Percentiles rank a stretch among this genome's conserved stretches.
phyloP scores from a whole-genome alignment of 192 early-diverging fungal species.

The Borealophlyctis nickersoniae region DNA sequence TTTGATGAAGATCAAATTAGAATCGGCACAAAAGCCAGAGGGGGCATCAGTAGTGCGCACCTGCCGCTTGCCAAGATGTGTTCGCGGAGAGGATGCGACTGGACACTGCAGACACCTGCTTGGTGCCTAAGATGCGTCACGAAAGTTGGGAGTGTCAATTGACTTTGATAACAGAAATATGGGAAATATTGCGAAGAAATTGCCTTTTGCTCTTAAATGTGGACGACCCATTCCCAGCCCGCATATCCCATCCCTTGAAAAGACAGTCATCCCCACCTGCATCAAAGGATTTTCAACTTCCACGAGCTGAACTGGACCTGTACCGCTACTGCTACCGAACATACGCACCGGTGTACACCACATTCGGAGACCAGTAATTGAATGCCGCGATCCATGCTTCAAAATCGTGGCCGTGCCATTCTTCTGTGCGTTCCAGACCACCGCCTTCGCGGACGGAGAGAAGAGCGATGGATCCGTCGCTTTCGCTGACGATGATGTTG shows the following conservation, averaged over 20 bases:
- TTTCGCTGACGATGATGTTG: conserved; percentile 67
- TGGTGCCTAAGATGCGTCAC: conserved; percentile 52
- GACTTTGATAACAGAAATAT: not conserved
- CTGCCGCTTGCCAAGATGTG: conserved; percentile 82
- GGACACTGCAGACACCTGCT: conserved; percentile 91
- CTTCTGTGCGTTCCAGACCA: conserved; percentile 25
- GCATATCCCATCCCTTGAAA: conserved; percentile 85
- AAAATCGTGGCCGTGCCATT: conserved; percentile 82
- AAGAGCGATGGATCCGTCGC: conserved; percentile 67
- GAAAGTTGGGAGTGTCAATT: too few relatives aligned
- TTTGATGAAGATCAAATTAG: conserved; percentile 18
- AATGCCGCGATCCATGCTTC: conserved; percentile 95
- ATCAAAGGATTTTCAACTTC: too few relatives aligned
- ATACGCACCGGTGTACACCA: conserved; percentile 66
- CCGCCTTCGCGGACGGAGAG: conserved; percentile 40
- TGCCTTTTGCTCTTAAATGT: conserved; percentile 62
- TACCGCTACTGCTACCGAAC: not conserved
- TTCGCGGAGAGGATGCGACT: conserved; percentile 74
- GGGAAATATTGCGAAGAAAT: conserved; percentile 5
- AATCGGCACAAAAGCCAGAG: not conserved
- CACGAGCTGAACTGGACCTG: not conserved
- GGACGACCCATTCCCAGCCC: conserved; percentile 51
- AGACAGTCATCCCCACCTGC: conserved; percentile 80
- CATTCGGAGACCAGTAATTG: conserved; percentile 70
- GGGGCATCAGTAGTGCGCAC: conserved; percentile 31